Evolutionary conservation across 768 basidiomycete genomes (phyloP).

Genomic region (Lactarius psammicola): DNA sequence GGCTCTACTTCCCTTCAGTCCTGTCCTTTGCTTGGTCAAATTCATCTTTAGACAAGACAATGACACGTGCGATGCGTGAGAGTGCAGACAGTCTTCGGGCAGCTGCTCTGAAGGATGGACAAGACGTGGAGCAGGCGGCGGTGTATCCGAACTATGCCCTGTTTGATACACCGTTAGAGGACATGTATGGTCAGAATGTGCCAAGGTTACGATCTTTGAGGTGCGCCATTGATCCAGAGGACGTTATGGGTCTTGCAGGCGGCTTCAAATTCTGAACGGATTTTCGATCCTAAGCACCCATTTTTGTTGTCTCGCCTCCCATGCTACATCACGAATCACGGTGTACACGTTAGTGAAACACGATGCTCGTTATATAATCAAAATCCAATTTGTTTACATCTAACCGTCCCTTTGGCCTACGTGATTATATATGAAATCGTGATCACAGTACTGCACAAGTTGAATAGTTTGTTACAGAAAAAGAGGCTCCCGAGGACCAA

Average conservation of each 20-base stretch:
- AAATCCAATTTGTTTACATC: too few relatives aligned
- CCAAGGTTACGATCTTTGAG: slow-evolving; percentile 6
- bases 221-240: slow-evolving; percentile 17
- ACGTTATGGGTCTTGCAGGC: slow-evolving; percentile 28
- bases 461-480: too few relatives aligned
- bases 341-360: slow-evolving; percentile 33
- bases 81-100: background rate
- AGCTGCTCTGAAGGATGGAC: background rate
- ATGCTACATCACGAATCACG: too few relatives aligned
- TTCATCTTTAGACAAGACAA: background rate
- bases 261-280: slow-evolving; percentile 24
- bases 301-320: background rate
- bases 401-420: too few relatives aligned
- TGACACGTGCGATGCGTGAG: background rate
- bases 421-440: too few relatives aligned
- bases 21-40: background rate
- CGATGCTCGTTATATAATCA: too few relatives aligned
- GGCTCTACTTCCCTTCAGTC: background rate
- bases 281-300: background rate
- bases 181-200: slow-evolving; percentile 22
- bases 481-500: too few relatives aligned
- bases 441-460: too few relatives aligned
- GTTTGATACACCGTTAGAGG: background rate
- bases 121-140: background rate
- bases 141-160: background rate